These are phyloP conservation scores for Teratosphaeria gauchensis DNA, from an alignment of 2,329 filamentous ascomycete genomes.

Conservation along the genomic window DNA sequence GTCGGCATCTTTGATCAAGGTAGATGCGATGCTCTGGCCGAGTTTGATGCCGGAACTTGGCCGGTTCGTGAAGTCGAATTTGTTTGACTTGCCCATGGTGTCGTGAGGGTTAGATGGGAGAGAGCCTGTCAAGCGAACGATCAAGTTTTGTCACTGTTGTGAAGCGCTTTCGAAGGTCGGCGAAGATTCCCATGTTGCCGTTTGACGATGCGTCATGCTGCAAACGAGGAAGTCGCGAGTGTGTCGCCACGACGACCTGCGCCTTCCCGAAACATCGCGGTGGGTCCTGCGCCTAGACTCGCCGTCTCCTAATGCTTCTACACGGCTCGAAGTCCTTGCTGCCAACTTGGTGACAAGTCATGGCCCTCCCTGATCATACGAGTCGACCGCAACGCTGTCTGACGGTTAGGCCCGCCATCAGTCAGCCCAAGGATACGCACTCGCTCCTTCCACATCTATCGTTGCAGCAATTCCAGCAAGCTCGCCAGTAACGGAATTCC, in stretches of 20 bases:
- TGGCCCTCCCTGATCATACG: no score
- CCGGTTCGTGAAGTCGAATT: conserved; percentile 33
- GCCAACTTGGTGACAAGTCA: no score
- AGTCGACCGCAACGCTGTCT: no score
- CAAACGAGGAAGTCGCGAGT: background rate
- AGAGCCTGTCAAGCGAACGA: background rate
- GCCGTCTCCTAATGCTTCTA: background rate
- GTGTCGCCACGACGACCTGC: background rate
- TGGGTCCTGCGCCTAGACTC: background rate
- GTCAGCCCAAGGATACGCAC: no score
- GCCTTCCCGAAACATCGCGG: background rate
- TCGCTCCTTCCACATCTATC: no score
- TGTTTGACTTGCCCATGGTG: conserved; percentile 26
- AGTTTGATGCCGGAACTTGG: conserved; percentile 37
- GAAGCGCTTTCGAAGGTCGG: background rate
- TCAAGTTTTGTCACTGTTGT: background rate
- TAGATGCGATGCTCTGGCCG: conserved; percentile 36
- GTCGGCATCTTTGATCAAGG: conserved; percentile 30
- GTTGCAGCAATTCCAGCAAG: no score
- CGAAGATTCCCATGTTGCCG: background rate
- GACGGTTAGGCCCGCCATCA: no score
- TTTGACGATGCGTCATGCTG: background rate
- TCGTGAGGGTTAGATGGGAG: background rate
- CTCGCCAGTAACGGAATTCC: no score
- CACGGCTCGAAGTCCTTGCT: background rate